Evolutionary conservation across 176 grass and related monocot genomes (phyloP).

Genomic region (Ensete glaucum): DNA sequence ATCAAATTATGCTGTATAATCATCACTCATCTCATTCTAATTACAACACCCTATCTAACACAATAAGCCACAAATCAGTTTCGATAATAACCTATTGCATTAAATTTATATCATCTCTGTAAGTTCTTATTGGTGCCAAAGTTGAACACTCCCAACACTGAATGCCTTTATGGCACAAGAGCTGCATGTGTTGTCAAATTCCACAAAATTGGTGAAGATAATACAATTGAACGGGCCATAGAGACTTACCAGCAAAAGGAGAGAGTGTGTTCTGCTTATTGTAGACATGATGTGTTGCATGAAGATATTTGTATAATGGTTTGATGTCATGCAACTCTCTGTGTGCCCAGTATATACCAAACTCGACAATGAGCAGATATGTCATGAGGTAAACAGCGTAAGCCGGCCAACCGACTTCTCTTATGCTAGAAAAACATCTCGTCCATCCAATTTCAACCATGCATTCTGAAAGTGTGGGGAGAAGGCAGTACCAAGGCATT

Average conservation of each 20-base stretch:
- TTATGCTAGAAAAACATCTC: constrained; percentile 46
- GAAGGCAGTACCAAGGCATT: constrained; percentile 68
- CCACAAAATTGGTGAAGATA: not conserved
- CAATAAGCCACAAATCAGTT: not conserved
- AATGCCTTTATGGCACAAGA: not conserved
- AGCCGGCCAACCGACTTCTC: constrained; percentile 55
- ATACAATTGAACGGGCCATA: not conserved
- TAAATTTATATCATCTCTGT: not conserved
- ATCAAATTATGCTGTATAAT: too few species aligned
- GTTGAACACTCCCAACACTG: not conserved
- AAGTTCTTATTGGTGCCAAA: too few species aligned
- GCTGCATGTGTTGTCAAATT: not conserved
- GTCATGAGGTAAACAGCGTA: constrained; percentile 45
- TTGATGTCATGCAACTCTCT: constrained; percentile 98
- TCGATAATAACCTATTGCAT: not conserved
- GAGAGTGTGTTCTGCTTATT: constrained; percentile 98
- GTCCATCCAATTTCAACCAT: constrained; percentile 97
- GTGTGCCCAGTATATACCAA: constrained; percentile 98
- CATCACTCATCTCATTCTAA: not conserved
- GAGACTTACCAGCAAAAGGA: constrained; percentile 80
- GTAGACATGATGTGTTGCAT: constrained; percentile 93
- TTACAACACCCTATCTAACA: not conserved
- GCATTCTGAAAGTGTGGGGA: constrained; percentile 70
- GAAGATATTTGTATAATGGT: constrained; percentile 84
- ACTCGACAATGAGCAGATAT: constrained; percentile 67